phyloP scores from a whole-genome alignment of 2,329 filamentous ascomycete species.

The Leptographium galeiforme region DNA sequence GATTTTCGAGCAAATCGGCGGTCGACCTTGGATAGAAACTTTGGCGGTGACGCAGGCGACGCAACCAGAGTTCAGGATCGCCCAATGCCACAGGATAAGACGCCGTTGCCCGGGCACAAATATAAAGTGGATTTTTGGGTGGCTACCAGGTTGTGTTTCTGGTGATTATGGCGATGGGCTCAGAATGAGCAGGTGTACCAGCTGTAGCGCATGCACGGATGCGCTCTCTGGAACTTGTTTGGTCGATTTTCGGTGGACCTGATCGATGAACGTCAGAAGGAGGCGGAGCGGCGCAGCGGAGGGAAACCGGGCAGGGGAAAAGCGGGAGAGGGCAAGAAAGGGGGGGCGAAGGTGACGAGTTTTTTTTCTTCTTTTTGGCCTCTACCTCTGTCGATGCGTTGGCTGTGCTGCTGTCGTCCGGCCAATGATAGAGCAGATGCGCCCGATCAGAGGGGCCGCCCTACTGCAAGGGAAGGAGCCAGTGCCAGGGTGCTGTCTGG shows the following conservation, averaged over 20 bases:
- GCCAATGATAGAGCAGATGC: constrained; percentile 12
- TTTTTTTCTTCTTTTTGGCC: constrained; percentile 6
- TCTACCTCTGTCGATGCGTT: constrained; percentile 12
- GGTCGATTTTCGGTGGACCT: background rate
- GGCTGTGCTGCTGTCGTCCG: constrained; percentile 12
- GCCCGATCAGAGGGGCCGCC: constrained; percentile 9
- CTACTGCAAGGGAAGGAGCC: constrained; percentile 11
- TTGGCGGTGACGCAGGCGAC: background rate
- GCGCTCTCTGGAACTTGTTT: background rate
- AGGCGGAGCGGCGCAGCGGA: background rate
- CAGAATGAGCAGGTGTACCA: background rate
- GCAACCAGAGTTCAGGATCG: background rate
- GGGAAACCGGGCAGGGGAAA: background rate
- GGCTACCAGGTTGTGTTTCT: background rate
- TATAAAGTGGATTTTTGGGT: background rate
- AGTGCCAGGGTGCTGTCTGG: constrained; percentile 1
- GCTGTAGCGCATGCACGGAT: background rate
- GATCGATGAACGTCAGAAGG: background rate
- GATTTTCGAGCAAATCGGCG: background rate
- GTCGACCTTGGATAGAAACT: background rate
- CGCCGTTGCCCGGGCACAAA: background rate
- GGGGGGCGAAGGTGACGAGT: background rate
- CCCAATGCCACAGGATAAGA: background rate
- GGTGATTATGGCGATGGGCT: background rate
- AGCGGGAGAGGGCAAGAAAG: constrained; percentile 8